Conservation (phyloP, 148 eudicot species). For the Polygonum aviculare region DNA sequence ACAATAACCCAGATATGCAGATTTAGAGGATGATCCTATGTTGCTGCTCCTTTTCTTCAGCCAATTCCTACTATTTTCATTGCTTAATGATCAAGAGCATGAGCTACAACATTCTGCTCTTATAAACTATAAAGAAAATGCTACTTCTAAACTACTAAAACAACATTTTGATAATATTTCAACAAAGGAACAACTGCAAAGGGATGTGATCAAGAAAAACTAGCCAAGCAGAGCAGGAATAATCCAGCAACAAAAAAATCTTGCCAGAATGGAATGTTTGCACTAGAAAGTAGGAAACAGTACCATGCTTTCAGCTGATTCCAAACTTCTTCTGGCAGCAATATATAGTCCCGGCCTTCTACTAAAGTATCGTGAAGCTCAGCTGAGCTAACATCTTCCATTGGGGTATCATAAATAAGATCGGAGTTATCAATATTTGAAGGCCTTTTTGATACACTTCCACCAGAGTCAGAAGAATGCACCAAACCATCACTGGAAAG, state of each 20-base stretch:
- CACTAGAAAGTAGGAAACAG: slow-evolving; percentile 15
- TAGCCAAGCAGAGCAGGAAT: background rate
- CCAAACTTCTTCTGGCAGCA: slow-evolving; percentile 86
- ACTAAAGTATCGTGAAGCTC: slow-evolving; percentile 86
- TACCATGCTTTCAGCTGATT: slow-evolving; percentile 68
- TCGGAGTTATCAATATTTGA: slow-evolving; percentile 70
- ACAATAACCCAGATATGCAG: background rate
- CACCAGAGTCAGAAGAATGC: slow-evolving; percentile 31
- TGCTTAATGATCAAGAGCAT: background rate
- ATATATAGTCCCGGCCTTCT: slow-evolving; percentile 94
- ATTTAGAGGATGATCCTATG: background rate
- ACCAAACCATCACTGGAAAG: slow-evolving; percentile 37
- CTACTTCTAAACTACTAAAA: background rate
- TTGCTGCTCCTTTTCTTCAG: background rate
- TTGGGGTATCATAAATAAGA: slow-evolving; percentile 47
- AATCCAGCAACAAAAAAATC: background rate
- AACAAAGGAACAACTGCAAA: background rate
- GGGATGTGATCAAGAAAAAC: background rate
- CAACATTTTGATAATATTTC: background rate
- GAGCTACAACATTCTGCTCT: background rate
- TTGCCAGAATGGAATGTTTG: background rate
- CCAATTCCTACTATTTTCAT: background rate
- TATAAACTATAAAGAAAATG: background rate
- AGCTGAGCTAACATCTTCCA: slow-evolving; percentile 31
- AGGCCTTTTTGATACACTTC: slow-evolving; percentile 48